A percentile compares a stretch with the other conserved stretches of the same genome.
Conservation (phyloP, 163 green algal genomes). For the Scenedesmus sp. region DNA sequence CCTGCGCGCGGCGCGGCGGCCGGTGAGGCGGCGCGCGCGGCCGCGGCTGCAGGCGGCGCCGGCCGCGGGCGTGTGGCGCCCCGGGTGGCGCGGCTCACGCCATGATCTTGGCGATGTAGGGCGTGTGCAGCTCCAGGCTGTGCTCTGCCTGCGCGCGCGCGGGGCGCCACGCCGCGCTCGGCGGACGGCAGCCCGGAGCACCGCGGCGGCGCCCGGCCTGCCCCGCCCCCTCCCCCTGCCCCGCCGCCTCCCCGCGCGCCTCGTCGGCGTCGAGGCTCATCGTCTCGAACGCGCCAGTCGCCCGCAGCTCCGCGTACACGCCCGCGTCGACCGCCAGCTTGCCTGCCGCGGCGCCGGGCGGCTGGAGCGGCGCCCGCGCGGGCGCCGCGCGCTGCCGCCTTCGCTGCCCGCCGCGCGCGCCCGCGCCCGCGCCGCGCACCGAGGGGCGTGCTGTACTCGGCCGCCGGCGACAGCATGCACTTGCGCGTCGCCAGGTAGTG, state of each 20-base stretch:
- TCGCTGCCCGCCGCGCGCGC: not conserved
- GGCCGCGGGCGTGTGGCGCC: no score
- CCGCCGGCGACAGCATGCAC: constrained; percentile 77
- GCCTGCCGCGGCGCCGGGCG: no score
- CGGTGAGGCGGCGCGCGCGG: not conserved
- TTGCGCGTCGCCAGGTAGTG: constrained; percentile 87
- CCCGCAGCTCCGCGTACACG: constrained; percentile 74
- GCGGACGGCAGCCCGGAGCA: no score
- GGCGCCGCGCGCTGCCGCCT: no score
- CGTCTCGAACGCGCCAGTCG: constrained; percentile 81
- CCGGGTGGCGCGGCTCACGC: not conserved
- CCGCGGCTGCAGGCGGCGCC: not conserved
- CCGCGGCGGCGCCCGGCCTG: no score
- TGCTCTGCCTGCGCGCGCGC: constrained; percentile 91
- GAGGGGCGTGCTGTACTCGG: constrained; percentile 84
- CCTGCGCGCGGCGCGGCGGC: constrained; percentile 27
- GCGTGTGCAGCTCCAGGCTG: constrained; percentile 95
- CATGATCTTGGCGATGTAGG: constrained; percentile 83
- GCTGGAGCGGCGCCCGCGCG: no score
- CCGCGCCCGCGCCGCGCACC: no score
- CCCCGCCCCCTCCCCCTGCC: not conserved
- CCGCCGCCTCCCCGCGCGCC: constrained; percentile 40
- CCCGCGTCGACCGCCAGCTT: constrained; percentile 69
- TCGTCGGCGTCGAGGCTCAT: constrained; percentile 86
- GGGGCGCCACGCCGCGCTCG: no score